These are phyloP conservation scores for Tulasnella sp. DNA, from an alignment of 768 basidiomycete genomes.

Conservation along the genomic window DNA sequence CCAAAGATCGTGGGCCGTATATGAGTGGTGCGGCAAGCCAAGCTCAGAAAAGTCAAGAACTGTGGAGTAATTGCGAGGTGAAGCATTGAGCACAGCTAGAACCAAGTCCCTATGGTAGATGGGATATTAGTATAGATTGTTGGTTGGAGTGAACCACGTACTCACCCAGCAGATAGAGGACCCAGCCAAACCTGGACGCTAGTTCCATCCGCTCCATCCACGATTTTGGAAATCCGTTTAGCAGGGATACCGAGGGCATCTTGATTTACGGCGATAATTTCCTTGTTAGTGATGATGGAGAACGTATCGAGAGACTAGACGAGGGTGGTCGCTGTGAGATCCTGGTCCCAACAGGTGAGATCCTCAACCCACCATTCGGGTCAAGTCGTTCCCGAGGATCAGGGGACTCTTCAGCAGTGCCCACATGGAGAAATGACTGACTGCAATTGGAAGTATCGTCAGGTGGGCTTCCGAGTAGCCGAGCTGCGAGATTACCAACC, in stretches of 20 bases:
- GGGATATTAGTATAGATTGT: background rate
- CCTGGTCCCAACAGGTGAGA: background rate
- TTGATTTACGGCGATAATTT: constrained; percentile 34
- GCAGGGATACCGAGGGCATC: constrained; percentile 32
- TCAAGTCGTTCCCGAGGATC: constrained; percentile 37
- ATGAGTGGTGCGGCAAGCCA: background rate
- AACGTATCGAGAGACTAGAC: constrained; percentile 32
- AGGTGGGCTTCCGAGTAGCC: background rate
- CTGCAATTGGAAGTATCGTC: constrained; percentile 21
- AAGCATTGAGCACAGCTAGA: background rate
- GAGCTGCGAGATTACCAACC: constrained; percentile 25
- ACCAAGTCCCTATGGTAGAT: background rate
- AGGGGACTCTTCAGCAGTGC: constrained; percentile 43
- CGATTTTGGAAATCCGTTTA: background rate
- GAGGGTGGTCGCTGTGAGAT: background rate
- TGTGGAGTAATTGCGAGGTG: background rate
- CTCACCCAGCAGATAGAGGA: constrained; percentile 31
- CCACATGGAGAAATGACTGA: constrained; percentile 47
- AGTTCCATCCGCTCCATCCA: constrained; percentile 25
- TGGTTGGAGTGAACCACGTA: too few relatives aligned
- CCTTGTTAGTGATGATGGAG: constrained; percentile 35
- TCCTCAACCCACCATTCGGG: constrained; percentile 30
- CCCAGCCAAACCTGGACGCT: constrained; percentile 33
- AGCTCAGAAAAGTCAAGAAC: background rate
- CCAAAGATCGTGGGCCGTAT: background rate